These are phyloP conservation scores for Sugiyamaella boreocaroliniensis DNA, from an alignment of 805 yeast genomes.

Conservation along the genomic window DNA sequence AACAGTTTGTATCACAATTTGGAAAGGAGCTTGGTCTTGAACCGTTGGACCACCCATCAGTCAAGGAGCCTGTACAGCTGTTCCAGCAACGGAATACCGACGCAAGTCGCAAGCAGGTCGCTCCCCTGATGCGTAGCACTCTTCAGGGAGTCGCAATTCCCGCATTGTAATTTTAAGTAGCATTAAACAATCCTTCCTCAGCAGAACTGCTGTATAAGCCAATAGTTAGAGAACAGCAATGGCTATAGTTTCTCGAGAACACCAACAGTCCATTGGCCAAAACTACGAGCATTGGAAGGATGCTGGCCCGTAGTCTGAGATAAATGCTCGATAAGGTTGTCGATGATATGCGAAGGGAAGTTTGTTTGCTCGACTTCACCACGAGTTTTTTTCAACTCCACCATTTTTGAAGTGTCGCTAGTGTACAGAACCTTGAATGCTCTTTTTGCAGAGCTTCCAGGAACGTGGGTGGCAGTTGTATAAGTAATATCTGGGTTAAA, in stretches of 20 bases:
- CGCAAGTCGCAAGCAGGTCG: slow-evolving; percentile 83
- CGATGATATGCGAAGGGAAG: slow-evolving; percentile 31
- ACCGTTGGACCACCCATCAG: slow-evolving; percentile 12
- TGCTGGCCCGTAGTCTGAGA: slow-evolving; percentile 26
- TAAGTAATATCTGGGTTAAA: slow-evolving; percentile 39
- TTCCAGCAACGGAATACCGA: slow-evolving; percentile 47
- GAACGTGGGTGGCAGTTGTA: slow-evolving; percentile 19
- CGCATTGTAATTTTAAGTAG: neutral
- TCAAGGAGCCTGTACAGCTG: slow-evolving; percentile 5
- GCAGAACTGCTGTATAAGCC: too few species aligned
- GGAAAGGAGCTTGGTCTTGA: slow-evolving; percentile 6
- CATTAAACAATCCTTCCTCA: neutral
- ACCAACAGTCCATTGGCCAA: slow-evolving; percentile 30
- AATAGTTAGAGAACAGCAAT: too few species aligned
- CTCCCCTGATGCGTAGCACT: slow-evolving; percentile 44
- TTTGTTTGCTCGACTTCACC: slow-evolving; percentile 38
- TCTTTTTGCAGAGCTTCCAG: slow-evolving; percentile 6
- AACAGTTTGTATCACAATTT: slow-evolving; percentile 20
- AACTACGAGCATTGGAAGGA: slow-evolving; percentile 29
- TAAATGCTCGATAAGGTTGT: slow-evolving; percentile 29
- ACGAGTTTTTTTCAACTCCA: slow-evolving; percentile 26
- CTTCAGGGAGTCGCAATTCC: slow-evolving; percentile 13
- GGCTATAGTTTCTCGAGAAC: slow-evolving; percentile 18
- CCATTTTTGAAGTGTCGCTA: slow-evolving; percentile 26
- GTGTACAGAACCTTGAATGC: slow-evolving; percentile 45